These are phyloP conservation scores for Penicillium steckii DNA, from an alignment of 495 filamentous ascomycete genomes.

Conservation along the genomic window DNA sequence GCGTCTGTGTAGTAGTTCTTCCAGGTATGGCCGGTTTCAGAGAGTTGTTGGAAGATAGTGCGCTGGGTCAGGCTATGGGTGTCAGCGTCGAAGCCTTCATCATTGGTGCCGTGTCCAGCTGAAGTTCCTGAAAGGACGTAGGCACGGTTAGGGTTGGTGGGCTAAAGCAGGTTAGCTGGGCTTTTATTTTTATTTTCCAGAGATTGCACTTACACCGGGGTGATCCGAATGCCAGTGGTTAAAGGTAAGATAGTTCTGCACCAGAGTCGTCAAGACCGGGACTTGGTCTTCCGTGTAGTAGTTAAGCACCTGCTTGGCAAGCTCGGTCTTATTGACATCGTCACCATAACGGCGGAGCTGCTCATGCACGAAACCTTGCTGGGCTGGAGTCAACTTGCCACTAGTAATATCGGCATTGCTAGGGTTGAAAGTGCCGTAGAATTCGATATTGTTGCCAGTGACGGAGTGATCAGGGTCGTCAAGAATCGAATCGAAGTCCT, in stretches of 20 bases:
- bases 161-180: slow-evolving; percentile 23
- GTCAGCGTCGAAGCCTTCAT: slow-evolving; percentile 34
- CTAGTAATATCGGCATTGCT: slow-evolving; percentile 35
- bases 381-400: slow-evolving; percentile 30
- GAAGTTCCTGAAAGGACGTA: slow-evolving; percentile 48
- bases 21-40: slow-evolving; percentile 43
- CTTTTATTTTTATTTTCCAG: neutral
- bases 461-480: slow-evolving; percentile 53
- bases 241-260: slow-evolving; percentile 52
- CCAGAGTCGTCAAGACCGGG: slow-evolving; percentile 44
- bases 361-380: slow-evolving; percentile 50
- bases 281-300: slow-evolving; percentile 52
- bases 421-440: slow-evolving; percentile 45
- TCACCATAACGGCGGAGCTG: slow-evolving; percentile 37
- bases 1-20: slow-evolving; percentile 48
- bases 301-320: slow-evolving; percentile 47
- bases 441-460: slow-evolving; percentile 51
- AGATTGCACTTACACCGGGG: slow-evolving; percentile 38
- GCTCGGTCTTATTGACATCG: slow-evolving; percentile 32
- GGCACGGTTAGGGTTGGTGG: slow-evolving; percentile 49
- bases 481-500: slow-evolving; percentile 42
- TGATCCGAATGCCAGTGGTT: slow-evolving; percentile 52
- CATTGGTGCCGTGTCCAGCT: slow-evolving; percentile 47
- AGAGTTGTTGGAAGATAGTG: slow-evolving; percentile 49
- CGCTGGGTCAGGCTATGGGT: slow-evolving; percentile 37